Base-by-base conservation (phyloP, 345 rosid genomes). In the Dipteronia dyeriana region DNA sequence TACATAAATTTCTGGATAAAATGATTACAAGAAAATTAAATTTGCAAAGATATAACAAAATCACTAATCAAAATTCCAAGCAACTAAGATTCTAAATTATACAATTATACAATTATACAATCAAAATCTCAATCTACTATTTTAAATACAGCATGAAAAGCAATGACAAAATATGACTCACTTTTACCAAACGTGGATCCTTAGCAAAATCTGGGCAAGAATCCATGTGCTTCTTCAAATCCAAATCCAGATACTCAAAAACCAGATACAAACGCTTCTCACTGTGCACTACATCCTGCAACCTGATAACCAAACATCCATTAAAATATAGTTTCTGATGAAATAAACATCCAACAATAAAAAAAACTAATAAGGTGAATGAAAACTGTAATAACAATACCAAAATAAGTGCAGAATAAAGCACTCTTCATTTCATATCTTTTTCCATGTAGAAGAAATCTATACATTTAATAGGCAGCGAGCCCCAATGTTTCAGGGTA, bases 201-300 rank as follows among this genome's bases (percentile, higher is more conserved):
- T 91, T 88, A 6, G 97, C 84, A 79, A 96, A 96, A 56, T 96
- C 97, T 57, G 98, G 98, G 79, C 85, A 84, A 29, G 95, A 91
- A 79, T 96, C 99, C 99, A 96, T 96, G 82, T 92, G 95, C 88
- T 92, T 96, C 89, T 96, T 96, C 88, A 96, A 87, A 86, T 96
- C 99, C 90, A 96, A 84, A 81, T 96, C 99, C 68, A 96, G 89
- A 80, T 94, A 96, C 91, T 96, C 99, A 76, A 96, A 96, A 79
- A 96, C 98, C 81, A 96, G 87, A 86, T 96, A 96, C 75, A 96
- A 78, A 65, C 97, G 95, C 76, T 85, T 96, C 90, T 96, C 98
- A 53, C 97, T 96, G 79, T 96, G 98, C 81, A 96, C 99, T 0
- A 96, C 99, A 88, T 96, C 99, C 91, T 91, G 98, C 87, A 96